Evolutionary conservation across 768 basidiomycete genomes (phyloP).

Genomic region (Boletus patriciae): DNA sequence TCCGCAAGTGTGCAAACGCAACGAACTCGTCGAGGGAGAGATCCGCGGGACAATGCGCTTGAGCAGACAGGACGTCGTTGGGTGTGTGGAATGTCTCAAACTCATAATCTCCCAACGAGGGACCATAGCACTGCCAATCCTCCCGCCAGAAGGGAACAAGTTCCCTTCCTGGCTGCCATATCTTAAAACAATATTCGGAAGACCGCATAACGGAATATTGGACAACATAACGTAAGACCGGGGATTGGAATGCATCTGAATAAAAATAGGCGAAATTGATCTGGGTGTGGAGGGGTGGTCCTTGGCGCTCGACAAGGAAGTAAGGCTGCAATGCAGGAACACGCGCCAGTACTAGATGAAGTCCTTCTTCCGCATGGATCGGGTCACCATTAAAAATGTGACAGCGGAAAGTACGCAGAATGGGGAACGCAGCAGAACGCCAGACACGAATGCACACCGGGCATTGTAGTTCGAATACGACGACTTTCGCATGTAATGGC

Average conservation of each 20-base stretch:
- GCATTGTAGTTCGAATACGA: no score
- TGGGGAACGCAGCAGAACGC: conserved; percentile 35
- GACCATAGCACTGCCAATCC: no score
- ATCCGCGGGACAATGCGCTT: not conserved
- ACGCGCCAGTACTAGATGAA: not conserved
- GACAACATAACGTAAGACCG: no score
- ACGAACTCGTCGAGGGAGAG: not conserved
- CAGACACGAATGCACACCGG: conserved; percentile 38
- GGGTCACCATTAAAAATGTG: no score
- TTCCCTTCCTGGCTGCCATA: no score
- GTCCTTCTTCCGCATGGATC: no score
- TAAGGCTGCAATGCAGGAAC: conserved; percentile 28
- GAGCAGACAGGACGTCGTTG: not conserved
- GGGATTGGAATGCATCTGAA: no score
- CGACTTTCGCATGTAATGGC: conserved; percentile 29
- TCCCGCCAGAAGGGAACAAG: no score
- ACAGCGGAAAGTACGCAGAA: conserved; percentile 32
- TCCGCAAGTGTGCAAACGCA: not conserved
- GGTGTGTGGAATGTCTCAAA: not conserved
- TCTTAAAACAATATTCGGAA: no score
- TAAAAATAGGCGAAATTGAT: not conserved
- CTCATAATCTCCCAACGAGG: no score
- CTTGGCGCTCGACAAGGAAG: not conserved
- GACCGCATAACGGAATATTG: no score
- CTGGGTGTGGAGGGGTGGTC: not conserved